Evolutionary conservation across 176 grass and related monocot species (phyloP).

Genomic region (Guadua angustifolia): DNA sequence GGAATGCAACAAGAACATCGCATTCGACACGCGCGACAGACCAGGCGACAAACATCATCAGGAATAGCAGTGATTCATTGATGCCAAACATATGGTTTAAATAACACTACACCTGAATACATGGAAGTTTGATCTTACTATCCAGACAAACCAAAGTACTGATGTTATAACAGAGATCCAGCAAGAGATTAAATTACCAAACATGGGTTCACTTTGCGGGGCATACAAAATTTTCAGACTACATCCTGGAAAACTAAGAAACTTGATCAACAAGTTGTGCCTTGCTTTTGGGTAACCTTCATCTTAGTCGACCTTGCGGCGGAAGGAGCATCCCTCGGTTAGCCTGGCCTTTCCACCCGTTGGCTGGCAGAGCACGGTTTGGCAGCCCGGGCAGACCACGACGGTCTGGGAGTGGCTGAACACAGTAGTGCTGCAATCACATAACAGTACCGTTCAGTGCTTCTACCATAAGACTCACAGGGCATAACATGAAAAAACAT

Average conservation of each 20-base stretch:
- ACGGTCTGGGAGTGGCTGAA: constrained; percentile 89
- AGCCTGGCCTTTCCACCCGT: constrained; percentile 75
- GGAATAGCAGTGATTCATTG: not conserved
- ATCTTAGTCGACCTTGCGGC: constrained; percentile 67
- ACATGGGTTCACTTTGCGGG: constrained; percentile 31
- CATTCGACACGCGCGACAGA: not conserved
- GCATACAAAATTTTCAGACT: constrained; percentile 38
- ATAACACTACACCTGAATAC: not conserved
- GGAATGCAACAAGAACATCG: not conserved
- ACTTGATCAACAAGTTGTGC: not conserved
- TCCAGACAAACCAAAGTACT: not conserved
- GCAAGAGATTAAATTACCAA: constrained; percentile 20
- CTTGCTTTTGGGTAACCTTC: not conserved
- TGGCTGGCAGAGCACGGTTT: constrained; percentile 78
- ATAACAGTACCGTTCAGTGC: not conserved
- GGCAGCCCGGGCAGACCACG: constrained; percentile 68
- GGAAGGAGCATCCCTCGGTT: constrained; percentile 82
- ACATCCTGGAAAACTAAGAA: constrained; percentile 22
- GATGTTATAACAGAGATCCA: constrained; percentile 4
- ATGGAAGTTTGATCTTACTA: not conserved
- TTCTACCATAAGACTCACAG: not conserved
- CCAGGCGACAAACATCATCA: not conserved
- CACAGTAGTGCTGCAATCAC: constrained; percentile 64
- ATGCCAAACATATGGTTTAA: not conserved
- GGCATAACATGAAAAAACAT: not conserved